Evolutionary conservation across 2,329 filamentous ascomycete genomes (phyloP).

Genomic region (Ceratocystis variospora): DNA sequence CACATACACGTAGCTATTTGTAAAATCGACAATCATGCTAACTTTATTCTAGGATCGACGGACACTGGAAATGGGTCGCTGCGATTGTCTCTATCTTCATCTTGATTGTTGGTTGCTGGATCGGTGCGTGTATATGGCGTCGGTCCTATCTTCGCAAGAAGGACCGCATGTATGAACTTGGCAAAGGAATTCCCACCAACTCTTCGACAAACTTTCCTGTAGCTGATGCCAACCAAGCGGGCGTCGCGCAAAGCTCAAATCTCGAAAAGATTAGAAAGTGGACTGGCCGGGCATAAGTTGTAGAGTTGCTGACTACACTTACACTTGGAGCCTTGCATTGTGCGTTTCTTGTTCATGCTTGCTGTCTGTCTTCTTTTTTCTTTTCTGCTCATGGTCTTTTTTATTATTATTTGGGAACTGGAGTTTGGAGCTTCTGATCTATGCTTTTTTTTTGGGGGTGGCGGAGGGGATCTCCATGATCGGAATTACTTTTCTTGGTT

Average conservation of each 20-base stretch:
- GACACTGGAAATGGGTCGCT: slow-evolving; percentile 67
- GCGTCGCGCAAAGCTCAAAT: background rate
- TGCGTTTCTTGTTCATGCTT: background rate
- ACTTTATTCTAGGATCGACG: slow-evolving; percentile 40
- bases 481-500: background rate
- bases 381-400: slow-evolving; percentile 1
- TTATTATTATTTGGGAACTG: slow-evolving; percentile 13
- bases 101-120: slow-evolving; percentile 52
- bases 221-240: background rate
- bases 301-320: too few relatives aligned
- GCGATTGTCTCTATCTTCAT: slow-evolving; percentile 65
- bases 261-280: slow-evolving; percentile 36
- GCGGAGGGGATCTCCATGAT: slow-evolving; percentile 10
- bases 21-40: background rate
- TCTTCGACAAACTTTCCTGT: slow-evolving; percentile 21
- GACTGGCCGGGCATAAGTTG: slow-evolving; percentile 26
- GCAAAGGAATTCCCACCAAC: slow-evolving; percentile 28
- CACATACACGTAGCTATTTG: background rate
- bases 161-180: slow-evolving; percentile 42
- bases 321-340: background rate
- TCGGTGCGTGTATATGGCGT: slow-evolving; percentile 56
- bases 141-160: slow-evolving; percentile 58
- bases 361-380: background rate
- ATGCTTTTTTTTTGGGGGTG: slow-evolving; percentile 7
- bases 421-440: slow-evolving; percentile 5